Evolutionary conservation across 2,329 filamentous ascomycete species (phyloP), one percentile per base, ranked within the genome.

Genomic region (Rutstroemia sp.): DNA sequence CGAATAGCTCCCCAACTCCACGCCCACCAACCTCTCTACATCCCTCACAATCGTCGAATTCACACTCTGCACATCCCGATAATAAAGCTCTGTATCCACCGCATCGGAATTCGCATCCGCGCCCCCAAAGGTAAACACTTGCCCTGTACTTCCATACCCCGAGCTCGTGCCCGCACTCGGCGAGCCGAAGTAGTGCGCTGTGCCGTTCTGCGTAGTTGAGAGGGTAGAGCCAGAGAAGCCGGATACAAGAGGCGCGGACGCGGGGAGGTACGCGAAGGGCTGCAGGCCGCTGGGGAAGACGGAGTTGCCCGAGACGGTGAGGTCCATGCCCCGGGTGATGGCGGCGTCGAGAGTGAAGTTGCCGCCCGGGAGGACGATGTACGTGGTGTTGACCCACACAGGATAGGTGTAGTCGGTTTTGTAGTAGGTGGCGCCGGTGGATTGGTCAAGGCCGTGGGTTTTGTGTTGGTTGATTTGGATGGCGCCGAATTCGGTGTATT

Each of bases 231-330:
- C 76, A 17, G 64, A 59, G 59, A 75, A 70, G 3, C 60, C 40
- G 7, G 62, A 51, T 4, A 60, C 54, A 21, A 66, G 58, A 30
- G 64, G 59, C 34, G 58, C 48, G 7, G 60, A 27, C 50, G 65
- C 42, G 40, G 65, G 56, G 55, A 72, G 48, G 4, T 69, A 57
- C 23, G 70, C 63, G 61, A 86, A 85, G 0, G 77, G 79, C 60
- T 86, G 80, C 2, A 86, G 70, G 1, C 82, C 82, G 0, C 77
- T 81, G 0, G 84, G 80, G 51, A 87, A 82, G 25, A 80, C 74
- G 1, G 77, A 69, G 8, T 70, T 65, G 4, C 77, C 77, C 23
- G 71, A 58, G 25, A 74, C 73, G 25, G 72, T 65, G 8, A 80
- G 73, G 17, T 75, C 65, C 38, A 82, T 75, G 12, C 75, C 76